Percentiles rank a stretch among this genome's conserved stretches.
These are phyloP conservation scores for Neurospora sp. DNA, from an alignment of 495 filamentous ascomycete genomes.

Conservation along the genomic window DNA sequence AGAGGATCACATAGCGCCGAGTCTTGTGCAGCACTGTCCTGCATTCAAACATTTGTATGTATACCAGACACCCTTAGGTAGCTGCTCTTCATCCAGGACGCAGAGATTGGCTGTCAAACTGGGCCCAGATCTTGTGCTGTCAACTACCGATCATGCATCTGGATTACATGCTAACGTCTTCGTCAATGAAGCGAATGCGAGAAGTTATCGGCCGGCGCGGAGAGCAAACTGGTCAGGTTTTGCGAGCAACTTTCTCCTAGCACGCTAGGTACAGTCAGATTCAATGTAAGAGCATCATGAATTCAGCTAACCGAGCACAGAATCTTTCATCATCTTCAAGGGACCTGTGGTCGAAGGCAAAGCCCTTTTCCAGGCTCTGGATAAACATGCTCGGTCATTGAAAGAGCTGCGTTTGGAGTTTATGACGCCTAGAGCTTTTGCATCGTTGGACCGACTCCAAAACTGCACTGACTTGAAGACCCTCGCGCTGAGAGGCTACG, in stretches of 20 bases:
- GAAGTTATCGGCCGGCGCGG: too few species aligned
- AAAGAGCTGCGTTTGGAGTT: background rate
- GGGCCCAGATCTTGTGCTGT: background rate
- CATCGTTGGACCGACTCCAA: background rate
- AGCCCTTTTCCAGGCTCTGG: background rate
- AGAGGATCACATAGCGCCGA: background rate
- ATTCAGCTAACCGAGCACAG: background rate
- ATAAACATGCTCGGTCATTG: background rate
- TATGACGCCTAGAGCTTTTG: background rate
- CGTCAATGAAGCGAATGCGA: background rate
- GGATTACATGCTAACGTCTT: background rate
- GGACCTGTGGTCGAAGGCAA: background rate
- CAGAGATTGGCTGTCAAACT: background rate
- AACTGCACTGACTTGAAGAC: background rate
- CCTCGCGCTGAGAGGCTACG: background rate
- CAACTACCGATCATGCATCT: background rate
- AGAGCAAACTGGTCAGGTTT: background rate
- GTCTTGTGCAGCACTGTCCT: background rate
- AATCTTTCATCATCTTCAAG: background rate
- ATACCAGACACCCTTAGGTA: background rate
- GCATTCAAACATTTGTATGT: background rate
- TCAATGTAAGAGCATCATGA: background rate
- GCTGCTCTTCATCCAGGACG: background rate
- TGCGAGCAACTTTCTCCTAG: background rate
- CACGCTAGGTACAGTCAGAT: background rate